Conservation (phyloP, 78 protist genomes). For the Emiliania huxleyi region DNA sequence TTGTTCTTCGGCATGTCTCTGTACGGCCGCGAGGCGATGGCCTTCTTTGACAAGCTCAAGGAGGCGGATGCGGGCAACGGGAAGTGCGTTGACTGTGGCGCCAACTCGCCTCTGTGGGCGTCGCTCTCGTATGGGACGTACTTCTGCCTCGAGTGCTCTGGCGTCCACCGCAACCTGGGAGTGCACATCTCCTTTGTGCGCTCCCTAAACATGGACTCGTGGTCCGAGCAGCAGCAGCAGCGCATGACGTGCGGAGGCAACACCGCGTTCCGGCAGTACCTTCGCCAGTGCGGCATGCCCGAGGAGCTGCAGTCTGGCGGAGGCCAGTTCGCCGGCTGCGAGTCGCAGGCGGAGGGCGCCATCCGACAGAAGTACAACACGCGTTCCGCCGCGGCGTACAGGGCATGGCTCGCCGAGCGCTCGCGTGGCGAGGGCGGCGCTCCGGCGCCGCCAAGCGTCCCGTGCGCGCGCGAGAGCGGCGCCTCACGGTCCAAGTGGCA, state of each 20-base stretch:
- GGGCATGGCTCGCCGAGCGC: neutral
- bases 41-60: neutral
- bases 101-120: constrained; percentile 71
- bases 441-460: too few relatives aligned
- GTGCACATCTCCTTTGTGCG: constrained; percentile 78
- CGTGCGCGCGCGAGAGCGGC: too few relatives aligned
- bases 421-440: neutral
- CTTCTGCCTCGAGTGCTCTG: constrained; percentile 78
- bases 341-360: neutral
- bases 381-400: neutral
- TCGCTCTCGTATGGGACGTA: constrained; percentile 69
- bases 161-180: constrained; percentile 75
- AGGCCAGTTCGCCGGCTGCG: neutral
- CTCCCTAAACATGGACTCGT: constrained; percentile 8
- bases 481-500: neutral
- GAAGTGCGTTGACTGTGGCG: neutral
- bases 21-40: neutral
- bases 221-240: neutral
- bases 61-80: neutral
- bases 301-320: neutral
- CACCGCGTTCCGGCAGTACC: neutral
- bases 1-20: too few relatives aligned
- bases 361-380: neutral
- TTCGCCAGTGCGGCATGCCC: neutral
- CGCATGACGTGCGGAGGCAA: neutral